A percentile compares a stretch with the other conserved stretches of the same genome.
Evolutionary conservation across 2,329 filamentous ascomycete species (phyloP).

Genomic region (Xylaria sp.): DNA sequence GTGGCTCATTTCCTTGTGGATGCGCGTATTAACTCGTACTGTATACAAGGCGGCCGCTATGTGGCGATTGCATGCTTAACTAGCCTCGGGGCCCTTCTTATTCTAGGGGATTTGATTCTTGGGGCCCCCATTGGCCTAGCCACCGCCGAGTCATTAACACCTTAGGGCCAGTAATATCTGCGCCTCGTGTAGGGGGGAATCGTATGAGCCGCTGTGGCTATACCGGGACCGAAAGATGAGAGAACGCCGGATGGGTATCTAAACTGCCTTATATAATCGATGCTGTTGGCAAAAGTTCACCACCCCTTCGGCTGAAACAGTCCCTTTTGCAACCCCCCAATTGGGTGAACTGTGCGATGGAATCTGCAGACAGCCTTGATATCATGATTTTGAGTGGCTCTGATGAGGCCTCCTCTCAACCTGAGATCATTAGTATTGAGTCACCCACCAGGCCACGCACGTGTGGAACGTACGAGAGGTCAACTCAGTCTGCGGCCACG

Average conservation of each 20-base stretch:
- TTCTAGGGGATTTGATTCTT: not conserved
- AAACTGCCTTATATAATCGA: no score
- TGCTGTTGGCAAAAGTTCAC: not conserved
- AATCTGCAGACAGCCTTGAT: conserved; percentile 31
- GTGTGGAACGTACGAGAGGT: not conserved
- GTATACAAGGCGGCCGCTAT: conserved; percentile 20
- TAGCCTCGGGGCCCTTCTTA: not conserved
- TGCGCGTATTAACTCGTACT: conserved; percentile 11
- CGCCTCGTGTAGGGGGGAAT: conserved; percentile 14
- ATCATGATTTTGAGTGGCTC: conserved; percentile 27
- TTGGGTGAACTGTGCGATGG: conserved; percentile 27
- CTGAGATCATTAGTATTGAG: not conserved
- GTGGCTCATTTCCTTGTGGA: conserved; percentile 30
- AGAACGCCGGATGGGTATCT: no score
- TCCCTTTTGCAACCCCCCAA: conserved; percentile 14
- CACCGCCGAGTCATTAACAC: conserved; percentile 1
- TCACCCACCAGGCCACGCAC: not conserved
- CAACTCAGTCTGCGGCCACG: not conserved
- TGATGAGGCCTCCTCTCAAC: conserved; percentile 27
- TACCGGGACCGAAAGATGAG: not conserved
- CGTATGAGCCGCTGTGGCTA: conserved; percentile 21
- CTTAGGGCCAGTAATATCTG: not conserved
- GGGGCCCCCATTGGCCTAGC: conserved; percentile 7
- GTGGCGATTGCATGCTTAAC: not conserved
- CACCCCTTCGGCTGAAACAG: conserved; percentile 31